Evolutionary conservation across 768 basidiomycete genomes (phyloP), one percentile per base, ranked within the genome.

Genomic region (Tephrocybe sp.): DNA sequence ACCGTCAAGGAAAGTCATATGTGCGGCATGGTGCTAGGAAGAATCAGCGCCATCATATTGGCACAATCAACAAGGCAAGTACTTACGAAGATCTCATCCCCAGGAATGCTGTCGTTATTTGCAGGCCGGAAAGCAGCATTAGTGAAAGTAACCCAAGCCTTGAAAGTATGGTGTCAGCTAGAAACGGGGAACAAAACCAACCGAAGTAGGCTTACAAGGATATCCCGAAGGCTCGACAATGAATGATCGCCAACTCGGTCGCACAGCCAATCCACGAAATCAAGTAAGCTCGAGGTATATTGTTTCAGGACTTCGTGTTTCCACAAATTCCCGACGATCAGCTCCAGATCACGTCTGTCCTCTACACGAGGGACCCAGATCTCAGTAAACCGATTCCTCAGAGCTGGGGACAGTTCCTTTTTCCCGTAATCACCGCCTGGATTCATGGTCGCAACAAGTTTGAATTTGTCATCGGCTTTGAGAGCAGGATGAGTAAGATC

Each of bases 371-470:
- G 94, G 0, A 99, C 97, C 95, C 97, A 99, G 25, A 99, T 95
- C 65, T 99, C 97, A 3, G 97, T 99, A 69, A 99, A 99, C 4
- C 97, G 83, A 69, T 98, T 99, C 16, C 97, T 83, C 31, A 99
- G 73, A 0, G 97, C 97, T 25, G 94, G 95, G 1, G 97, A 98
- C 2, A 99, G 73, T 63, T 99, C 97, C 64, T 98, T 99, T 75
- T 99, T 99, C 19, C 97, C 97, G 59, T 94, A 98, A 61, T 99
- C 97, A 12, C 97, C 97, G 16, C 97, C 97, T 0, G 97, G 97
- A 64, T 99, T 99, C 97, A 99, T 99, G 2, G 97, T 98, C 2
- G 97, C 93, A 0, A 97, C 74, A 30, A 99, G 82, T 63, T 94
- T 87, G 76, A 99, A 99, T 1, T 69, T 69, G 3, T 76, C 69